Conservation (phyloP, 2,329 filamentous ascomycete species). For the Aspergillus sp. region DNA sequence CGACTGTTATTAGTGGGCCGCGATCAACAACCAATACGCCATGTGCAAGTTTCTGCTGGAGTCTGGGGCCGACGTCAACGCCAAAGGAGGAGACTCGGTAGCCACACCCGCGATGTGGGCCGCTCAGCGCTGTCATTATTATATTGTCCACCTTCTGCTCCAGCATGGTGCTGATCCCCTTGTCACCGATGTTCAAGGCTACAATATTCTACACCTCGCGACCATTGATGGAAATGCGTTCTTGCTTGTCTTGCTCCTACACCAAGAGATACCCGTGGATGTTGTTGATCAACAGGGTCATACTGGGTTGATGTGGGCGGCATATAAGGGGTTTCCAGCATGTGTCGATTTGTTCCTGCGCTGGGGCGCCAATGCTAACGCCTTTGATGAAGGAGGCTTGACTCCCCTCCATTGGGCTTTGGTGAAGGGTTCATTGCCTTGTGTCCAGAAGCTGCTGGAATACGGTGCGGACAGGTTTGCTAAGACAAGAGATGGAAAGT, state of each 20-base stretch:
- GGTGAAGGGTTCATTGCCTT: conserved; percentile 84
- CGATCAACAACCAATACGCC: conserved; percentile 97
- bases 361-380: conserved; percentile 93
- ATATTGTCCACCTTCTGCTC: conserved; percentile 88
- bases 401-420: conserved; percentile 95
- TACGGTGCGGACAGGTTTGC: conserved; percentile 93
- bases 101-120: conserved; percentile 96
- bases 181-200: conserved; percentile 88
- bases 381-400: conserved; percentile 85
- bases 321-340: conserved; percentile 91
- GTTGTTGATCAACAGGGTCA: conserved; percentile 85
- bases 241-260: conserved; percentile 79
- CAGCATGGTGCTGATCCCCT: conserved; percentile 89
- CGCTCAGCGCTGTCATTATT: conserved; percentile 93
- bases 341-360: conserved; percentile 89
- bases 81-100: conserved; percentile 89
- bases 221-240: conserved; percentile 96
- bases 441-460: conserved; percentile 90
- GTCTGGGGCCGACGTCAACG: conserved; percentile 83
- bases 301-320: conserved; percentile 96
- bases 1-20: conserved; percentile 69
- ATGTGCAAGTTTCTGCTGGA: conserved; percentile 95
- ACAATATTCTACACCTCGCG: conserved; percentile 95
- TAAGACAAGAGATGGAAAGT: conserved; percentile 85
- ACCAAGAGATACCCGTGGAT: conserved; percentile 93